Evolutionary conservation across 371 early-diverging fungal species (phyloP).

Genomic region (Catenaria anguillulae): DNA sequence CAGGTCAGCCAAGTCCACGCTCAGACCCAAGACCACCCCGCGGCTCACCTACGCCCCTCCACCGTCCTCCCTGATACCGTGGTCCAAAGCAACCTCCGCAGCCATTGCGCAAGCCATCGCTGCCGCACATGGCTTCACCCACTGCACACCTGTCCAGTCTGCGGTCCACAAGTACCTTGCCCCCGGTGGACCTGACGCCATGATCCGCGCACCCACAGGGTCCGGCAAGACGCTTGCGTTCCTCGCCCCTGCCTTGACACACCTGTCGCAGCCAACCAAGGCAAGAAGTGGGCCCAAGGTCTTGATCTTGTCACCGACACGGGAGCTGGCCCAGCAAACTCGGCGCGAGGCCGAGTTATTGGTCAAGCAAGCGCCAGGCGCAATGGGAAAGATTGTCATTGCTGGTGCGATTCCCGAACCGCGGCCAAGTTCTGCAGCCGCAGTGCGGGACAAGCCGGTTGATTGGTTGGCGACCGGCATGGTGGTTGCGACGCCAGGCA

Average conservation of each 20-base stretch:
- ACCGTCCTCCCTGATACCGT: too few species aligned
- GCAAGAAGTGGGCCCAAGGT: conserved; percentile 18
- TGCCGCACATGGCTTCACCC: conserved; percentile 50
- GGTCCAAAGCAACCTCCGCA: too few species aligned
- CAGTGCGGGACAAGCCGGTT: too few species aligned
- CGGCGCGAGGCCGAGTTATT: conserved; percentile 63
- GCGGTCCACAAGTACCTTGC: conserved; percentile 58
- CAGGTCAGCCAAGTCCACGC: too few species aligned
- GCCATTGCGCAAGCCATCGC: too few species aligned
- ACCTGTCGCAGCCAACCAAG: conserved; percentile 22
- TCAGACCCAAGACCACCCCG: too few species aligned
- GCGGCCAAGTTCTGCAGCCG: conserved; percentile 31
- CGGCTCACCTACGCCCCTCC: too few species aligned
- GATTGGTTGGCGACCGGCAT: too few species aligned
- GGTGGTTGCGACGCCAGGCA: conserved; percentile 68
- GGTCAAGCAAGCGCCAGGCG: conserved; percentile 26
- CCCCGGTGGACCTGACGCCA: conserved; percentile 44
- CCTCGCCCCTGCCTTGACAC: conserved; percentile 60
- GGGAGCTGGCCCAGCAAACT: conserved; percentile 94
- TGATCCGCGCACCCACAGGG: conserved; percentile 94
- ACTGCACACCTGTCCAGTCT: conserved; percentile 69
- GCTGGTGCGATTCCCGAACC: conserved; percentile 33
- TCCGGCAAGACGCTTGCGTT: conserved; percentile 95
- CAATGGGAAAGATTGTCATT: too few species aligned
- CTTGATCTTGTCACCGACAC: conserved; percentile 85